Percentiles rank a stretch among this genome's conserved stretches.
Evolutionary conservation across 164 flowering plant genomes (phyloP).

Genomic region (Malania oleifera): DNA sequence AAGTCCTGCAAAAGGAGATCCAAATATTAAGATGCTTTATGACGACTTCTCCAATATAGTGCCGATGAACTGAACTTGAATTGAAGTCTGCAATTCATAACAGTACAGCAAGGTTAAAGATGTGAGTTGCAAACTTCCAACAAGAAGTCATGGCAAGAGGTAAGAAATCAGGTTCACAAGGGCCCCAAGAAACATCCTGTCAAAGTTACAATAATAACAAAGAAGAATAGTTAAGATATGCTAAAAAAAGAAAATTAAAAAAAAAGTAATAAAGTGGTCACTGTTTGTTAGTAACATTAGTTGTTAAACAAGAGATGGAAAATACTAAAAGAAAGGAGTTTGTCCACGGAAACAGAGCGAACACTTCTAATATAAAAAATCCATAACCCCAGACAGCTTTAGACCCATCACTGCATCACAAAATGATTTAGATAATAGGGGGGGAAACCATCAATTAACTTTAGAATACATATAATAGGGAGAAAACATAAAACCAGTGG

Average conservation of each 20-base stretch:
- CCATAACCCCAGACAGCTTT: not conserved
- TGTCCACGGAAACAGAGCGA: not conserved
- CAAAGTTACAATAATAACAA: conserved; percentile 26
- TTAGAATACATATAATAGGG: too few species aligned
- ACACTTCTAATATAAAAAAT: not conserved
- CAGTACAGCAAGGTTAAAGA: conserved; percentile 92
- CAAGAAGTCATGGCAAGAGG: conserved; percentile 74
- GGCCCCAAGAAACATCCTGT: conserved; percentile 63
- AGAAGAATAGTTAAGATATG: conserved; percentile 19
- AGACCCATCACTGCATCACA: not conserved
- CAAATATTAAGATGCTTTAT: not conserved
- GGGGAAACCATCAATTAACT: too few species aligned
- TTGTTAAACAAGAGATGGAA: too few species aligned
- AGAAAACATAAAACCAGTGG: too few species aligned
- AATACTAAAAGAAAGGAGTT: not conserved
- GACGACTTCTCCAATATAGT: conserved; percentile 14
- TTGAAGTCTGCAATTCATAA: conserved; percentile 86
- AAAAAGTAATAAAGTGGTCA: conserved; percentile 1
- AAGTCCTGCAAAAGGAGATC: conserved; percentile 18
- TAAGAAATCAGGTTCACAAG: conserved; percentile 73
- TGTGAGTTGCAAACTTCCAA: conserved; percentile 96
- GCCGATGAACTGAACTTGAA: conserved; percentile 18
- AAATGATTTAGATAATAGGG: too few species aligned
- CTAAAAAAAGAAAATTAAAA: conserved; percentile 3
- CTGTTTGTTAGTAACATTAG: not conserved